Conservation (phyloP, 257 asterid genomes). For the Fraxinus excelsior region DNA sequence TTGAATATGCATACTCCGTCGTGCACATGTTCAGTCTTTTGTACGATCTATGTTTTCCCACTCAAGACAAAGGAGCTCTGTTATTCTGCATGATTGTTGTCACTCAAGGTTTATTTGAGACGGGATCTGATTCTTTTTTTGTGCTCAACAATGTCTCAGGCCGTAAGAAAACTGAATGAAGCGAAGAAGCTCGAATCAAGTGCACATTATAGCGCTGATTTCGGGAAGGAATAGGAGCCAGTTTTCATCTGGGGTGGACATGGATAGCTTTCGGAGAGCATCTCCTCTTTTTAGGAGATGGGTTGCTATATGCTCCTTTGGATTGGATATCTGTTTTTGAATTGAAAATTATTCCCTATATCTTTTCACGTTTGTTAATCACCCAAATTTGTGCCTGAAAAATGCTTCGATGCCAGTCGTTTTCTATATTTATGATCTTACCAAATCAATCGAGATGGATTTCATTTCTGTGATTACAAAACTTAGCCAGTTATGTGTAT, state of each 20-base stretch:
- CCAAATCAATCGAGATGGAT: background rate
- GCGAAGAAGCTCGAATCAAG: constrained; percentile 95
- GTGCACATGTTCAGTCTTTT: background rate
- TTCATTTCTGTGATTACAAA: background rate
- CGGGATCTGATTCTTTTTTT: background rate
- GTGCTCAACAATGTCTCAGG: constrained; percentile 43
- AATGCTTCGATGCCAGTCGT: background rate
- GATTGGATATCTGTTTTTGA: background rate
- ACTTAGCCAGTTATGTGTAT: background rate
- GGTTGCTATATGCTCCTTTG: background rate
- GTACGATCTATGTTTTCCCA: background rate
- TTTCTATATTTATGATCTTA: background rate
- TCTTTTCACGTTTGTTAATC: background rate
- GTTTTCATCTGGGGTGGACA: background rate
- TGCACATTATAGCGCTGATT: constrained; percentile 84
- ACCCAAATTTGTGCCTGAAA: background rate
- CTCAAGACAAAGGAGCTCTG: background rate
- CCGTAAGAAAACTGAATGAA: constrained; percentile 86
- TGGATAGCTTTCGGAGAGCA: background rate
- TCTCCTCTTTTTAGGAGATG: background rate
- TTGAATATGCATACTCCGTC: background rate
- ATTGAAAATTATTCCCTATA: background rate
- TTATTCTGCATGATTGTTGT: background rate
- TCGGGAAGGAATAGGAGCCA: constrained; percentile 66
- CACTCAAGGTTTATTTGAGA: background rate